Percentiles rank a stretch among this genome's conserved stretches.
Evolutionary conservation across 2,329 filamentous ascomycete genomes (phyloP).

Genomic region (Nemania bipapillata): DNA sequence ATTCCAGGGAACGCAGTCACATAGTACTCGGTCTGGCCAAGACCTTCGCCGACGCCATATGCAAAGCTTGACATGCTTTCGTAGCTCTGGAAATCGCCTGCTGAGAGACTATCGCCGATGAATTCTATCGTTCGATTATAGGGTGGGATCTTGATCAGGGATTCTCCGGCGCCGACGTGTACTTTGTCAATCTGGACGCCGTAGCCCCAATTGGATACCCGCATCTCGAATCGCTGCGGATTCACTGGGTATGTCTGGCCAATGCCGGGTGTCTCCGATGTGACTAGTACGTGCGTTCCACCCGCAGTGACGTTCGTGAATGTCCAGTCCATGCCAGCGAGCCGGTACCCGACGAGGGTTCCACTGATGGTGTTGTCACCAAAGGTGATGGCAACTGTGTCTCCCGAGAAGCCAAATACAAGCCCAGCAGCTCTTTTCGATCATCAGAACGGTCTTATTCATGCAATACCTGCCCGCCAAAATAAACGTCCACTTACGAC

Average conservation of each 20-base stretch:
- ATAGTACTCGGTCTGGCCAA: conserved; percentile 68
- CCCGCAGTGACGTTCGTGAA: conserved; percentile 69
- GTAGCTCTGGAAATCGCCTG: conserved; percentile 68
- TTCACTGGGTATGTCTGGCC: conserved; percentile 57
- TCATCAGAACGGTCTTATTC: conserved; percentile 14
- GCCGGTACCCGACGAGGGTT: conserved; percentile 67
- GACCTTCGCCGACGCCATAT: conserved; percentile 65
- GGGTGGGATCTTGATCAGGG: conserved; percentile 58
- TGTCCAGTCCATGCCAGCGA: conserved; percentile 68
- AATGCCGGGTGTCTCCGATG: conserved; percentile 57
- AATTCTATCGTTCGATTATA: conserved; percentile 56
- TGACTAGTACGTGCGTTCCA: conserved; percentile 66
- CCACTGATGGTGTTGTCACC: conserved; percentile 62
- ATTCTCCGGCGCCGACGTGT: conserved; percentile 58
- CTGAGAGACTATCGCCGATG: conserved; percentile 61
- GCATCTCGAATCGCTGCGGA: conserved; percentile 65
- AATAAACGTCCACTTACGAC: conserved; percentile 58
- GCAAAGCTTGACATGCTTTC: conserved; percentile 68
- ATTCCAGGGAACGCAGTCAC: conserved; percentile 69
- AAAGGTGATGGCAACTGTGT: conserved; percentile 64
- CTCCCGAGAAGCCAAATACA: conserved; percentile 66
- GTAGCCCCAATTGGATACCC: conserved; percentile 70
- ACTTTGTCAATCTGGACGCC: conserved; percentile 67
- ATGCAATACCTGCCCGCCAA: not conserved
- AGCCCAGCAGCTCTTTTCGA: conserved; percentile 61